A percentile compares a stretch with the other conserved stretches of the same genome.
Conservation (phyloP, 768 basidiomycete species). For the Auricularia cornea region DNA sequence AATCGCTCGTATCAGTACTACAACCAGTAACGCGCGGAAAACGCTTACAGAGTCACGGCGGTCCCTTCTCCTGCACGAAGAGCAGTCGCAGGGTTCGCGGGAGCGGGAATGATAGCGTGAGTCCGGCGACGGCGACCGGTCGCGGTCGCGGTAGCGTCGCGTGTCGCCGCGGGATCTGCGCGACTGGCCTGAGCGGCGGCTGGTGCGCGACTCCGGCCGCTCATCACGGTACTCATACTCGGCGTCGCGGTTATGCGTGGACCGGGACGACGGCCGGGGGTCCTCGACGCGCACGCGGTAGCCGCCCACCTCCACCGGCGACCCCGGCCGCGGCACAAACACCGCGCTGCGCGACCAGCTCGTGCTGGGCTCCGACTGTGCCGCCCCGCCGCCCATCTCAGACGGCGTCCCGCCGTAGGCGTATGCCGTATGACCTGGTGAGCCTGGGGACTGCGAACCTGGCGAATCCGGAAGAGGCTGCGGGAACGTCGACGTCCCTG, state of each 20-base stretch:
- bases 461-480: too few relatives aligned
- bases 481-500: too few relatives aligned
- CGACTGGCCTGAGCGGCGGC: neutral
- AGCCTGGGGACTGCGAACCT: too few relatives aligned
- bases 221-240: neutral
- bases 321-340: neutral
- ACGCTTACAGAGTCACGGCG: neutral
- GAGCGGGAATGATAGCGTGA: neutral
- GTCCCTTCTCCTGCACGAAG: neutral
- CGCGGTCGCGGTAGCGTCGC: neutral
- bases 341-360: neutral
- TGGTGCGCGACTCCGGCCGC: neutral
- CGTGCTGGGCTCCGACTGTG: neutral
- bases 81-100: neutral
- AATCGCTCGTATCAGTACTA: neutral
- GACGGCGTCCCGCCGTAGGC: too few relatives aligned
- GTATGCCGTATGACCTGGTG: too few relatives aligned
- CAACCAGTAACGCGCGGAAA: too few relatives aligned
- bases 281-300: neutral
- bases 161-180: too few relatives aligned
- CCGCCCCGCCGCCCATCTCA: neutral
- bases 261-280: neutral
- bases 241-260: neutral
- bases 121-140: neutral
- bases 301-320: neutral